Conservation (phyloP, 176 grass and related monocot genomes). For the Otatea glauca region DNA sequence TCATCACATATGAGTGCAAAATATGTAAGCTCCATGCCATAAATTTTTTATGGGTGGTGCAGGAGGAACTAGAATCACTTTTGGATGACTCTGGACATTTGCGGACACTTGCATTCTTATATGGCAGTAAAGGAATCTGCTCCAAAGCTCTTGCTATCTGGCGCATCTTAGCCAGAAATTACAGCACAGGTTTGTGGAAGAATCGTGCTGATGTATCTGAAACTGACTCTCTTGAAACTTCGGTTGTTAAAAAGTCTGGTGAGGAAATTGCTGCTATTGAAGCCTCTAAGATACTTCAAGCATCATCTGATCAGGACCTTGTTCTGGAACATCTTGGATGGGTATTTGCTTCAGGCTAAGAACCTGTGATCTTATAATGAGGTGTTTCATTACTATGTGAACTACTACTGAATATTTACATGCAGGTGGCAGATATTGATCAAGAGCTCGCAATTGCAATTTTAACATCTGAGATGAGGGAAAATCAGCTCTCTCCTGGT, state of each 20-base stretch:
- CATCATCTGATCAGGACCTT: constrained; percentile 83
- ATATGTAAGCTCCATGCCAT: constrained; percentile 37
- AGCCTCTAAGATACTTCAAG: constrained; percentile 86
- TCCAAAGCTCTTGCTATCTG: constrained; percentile 84
- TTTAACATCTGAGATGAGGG: constrained; percentile 86
- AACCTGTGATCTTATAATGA: neutral
- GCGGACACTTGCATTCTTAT: constrained; percentile 91
- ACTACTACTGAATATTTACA: constrained; percentile 39
- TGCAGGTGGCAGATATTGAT: constrained; percentile 84
- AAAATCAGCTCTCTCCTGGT: constrained; percentile 83
- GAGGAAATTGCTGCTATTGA: constrained; percentile 73
- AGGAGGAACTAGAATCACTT: constrained; percentile 93
- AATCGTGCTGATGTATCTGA: constrained; percentile 48
- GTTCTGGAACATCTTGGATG: constrained; percentile 96
- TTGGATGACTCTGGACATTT: constrained; percentile 90
- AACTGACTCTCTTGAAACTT: constrained; percentile 44
- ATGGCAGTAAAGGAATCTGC: constrained; percentile 89
- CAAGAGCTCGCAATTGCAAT: constrained; percentile 76
- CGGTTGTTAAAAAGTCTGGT: constrained; percentile 48
- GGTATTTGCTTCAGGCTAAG: constrained; percentile 59
- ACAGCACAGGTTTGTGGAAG: constrained; percentile 73
- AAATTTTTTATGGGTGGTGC: constrained; percentile 39
- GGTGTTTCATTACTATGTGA: constrained; percentile 28
- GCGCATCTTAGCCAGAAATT: constrained; percentile 86
- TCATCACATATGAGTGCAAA: constrained; percentile 35